Evolutionary conservation across 2,329 filamentous ascomycete genomes (phyloP), one percentile per base, ranked within the genome.

Genomic region (Xylariaceae sp.): DNA sequence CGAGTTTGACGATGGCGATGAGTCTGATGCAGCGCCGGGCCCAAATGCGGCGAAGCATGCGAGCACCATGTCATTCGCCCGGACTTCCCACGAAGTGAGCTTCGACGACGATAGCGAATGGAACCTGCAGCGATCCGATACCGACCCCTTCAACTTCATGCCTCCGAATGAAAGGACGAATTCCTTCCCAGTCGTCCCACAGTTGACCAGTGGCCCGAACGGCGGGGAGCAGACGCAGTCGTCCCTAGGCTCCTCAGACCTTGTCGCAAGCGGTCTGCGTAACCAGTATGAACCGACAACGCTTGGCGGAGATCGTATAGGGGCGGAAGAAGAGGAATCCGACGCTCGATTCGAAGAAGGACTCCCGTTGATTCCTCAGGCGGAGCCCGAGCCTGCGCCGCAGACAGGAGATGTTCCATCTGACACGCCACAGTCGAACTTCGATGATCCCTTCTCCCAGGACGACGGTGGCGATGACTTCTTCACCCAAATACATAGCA

Each of bases 281-380:
- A n/a, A n/a, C n/a, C n/a, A n/a, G n/a, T n/a, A n/a, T n/a, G n/a
- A n/a, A n/a, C n/a, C n/a, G n/a, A n/a, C n/a, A n/a, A n/a, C 57
- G 7, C 53, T 68, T 29, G 67, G 67, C 7, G 63, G 67, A 11
- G 62, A 69, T 14, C 40, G 67, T 1, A 52, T 58, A 15, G 61
- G 56, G 26, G 41, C 53, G 2, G 57, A 63, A 10, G 62, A 63
- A 22, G 61, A 68, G 23, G 61, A 60, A 15, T 59, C 63, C 1
- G 72, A 80, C 17, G 70, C 72, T 16, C 72, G 81, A 28, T 86
- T 71, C 42, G 80, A 83, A 37, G 82, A 87, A 58, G 81, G 81
- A 0, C 38, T 86, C 4, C 80, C 81, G 1, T 57, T 87, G 38
- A 75, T 76, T 46, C 63, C 66, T 14, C 55, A 61, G 31, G 35